Conservation (phyloP, 768 basidiomycete species). For the Kwoniella europaea region DNA sequence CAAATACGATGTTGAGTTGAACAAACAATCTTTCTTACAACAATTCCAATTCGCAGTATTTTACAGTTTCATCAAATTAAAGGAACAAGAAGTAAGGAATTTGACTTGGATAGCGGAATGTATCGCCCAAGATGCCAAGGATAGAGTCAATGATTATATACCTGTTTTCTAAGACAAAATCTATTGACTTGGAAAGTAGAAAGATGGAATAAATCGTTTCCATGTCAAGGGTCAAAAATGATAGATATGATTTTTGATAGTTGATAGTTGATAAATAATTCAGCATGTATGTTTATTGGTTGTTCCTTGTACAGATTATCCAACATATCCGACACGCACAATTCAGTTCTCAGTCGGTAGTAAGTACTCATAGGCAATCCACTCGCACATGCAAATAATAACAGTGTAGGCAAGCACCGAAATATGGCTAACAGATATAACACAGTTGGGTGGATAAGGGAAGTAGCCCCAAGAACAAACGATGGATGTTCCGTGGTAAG, state of each 20-base stretch:
- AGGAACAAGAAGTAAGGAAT: slow-evolving; percentile 62
- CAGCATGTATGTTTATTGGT: slow-evolving; percentile 13
- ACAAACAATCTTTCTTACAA: slow-evolving; percentile 93
- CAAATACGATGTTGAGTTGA: slow-evolving; percentile 85
- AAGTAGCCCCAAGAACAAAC: too few species aligned
- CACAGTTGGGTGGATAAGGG: too few species aligned
- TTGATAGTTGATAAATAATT: too few species aligned
- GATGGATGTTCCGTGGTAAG: too few species aligned
- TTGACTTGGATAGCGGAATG: slow-evolving; percentile 82
- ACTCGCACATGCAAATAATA: too few species aligned
- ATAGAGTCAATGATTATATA: slow-evolving; percentile 94
- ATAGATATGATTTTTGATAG: neutral
- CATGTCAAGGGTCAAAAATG: neutral
- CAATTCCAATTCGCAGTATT: slow-evolving; percentile 93
- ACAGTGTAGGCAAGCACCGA: too few species aligned
- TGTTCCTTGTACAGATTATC: neutral
- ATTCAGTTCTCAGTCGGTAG: too few species aligned
- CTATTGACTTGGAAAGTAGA: neutral
- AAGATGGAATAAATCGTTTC: neutral
- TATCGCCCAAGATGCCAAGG: slow-evolving; percentile 93
- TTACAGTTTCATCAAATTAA: slow-evolving; percentile 71
- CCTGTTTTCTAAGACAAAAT: slow-evolving; percentile 57
- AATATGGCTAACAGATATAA: too few species aligned
- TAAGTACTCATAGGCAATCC: too few species aligned
- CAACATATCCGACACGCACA: too few species aligned